These are phyloP conservation scores for Pythium periplocum DNA, from an alignment of 352 stramenopile species.

Conservation along the genomic window DNA sequence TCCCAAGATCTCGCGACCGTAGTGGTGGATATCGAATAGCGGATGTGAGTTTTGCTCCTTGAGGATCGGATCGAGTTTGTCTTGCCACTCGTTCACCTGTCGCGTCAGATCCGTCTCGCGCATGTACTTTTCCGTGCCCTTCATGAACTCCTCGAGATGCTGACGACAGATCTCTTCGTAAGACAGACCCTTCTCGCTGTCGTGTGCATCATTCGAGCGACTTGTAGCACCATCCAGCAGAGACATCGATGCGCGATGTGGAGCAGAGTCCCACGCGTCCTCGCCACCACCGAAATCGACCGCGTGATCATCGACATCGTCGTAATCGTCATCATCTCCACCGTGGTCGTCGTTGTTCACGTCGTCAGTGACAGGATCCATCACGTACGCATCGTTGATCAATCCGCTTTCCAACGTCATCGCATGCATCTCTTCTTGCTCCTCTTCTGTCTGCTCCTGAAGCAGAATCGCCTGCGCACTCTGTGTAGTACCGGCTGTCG, in stretches of 20 bases:
- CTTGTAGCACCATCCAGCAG: conserved; percentile 8
- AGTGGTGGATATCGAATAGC: conserved; percentile 74
- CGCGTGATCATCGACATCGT: conserved; percentile 23
- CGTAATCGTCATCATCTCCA: conserved; percentile 22
- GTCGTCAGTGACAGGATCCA: conserved; percentile 13
- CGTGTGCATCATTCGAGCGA: conserved; percentile 11
- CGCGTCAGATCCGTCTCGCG: conserved; percentile 66
- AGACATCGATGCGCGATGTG: not conserved
- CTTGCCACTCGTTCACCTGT: conserved; percentile 71
- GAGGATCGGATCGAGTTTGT: conserved; percentile 63
- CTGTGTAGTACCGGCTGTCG: conserved; percentile 40
- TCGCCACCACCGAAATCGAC: conserved; percentile 19
- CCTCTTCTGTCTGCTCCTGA: conserved; percentile 58
- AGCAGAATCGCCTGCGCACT: conserved; percentile 63
- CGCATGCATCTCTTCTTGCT: conserved; percentile 49
- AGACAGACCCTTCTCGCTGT: not conserved
- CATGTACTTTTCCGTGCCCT: conserved; percentile 73
- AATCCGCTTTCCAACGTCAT: conserved; percentile 26
- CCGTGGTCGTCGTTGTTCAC: conserved; percentile 16
- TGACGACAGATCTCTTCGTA: conserved; percentile 76
- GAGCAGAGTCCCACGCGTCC: conserved; percentile 26
- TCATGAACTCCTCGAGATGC: conserved; percentile 77
- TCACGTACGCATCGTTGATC: conserved; percentile 22
- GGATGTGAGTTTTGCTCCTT: conserved; percentile 63
- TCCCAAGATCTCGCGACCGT: conserved; percentile 50